Evolutionary conservation across 2,329 filamentous ascomycete species (phyloP), one percentile per base, ranked within the genome.

Genomic region (Juglanconis juglandina): DNA sequence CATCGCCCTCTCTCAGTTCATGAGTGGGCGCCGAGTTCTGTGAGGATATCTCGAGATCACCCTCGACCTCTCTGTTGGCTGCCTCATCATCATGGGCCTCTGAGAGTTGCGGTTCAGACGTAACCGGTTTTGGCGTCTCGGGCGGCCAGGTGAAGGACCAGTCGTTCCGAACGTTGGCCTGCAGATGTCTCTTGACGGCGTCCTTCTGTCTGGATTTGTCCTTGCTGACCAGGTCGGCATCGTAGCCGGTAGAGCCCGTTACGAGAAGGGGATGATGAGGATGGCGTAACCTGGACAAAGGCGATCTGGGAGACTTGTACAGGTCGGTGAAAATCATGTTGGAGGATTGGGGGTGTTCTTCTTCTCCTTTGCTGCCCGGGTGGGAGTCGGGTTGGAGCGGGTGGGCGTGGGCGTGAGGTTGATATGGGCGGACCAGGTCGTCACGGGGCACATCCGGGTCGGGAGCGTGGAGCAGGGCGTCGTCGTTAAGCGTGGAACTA

Each of bases 151-250:
- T 66, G 67, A 86, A 88, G 0, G 76, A 73, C 86, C 86, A 89
- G 67, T 87, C 85, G 63, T 78, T 79, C 63, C 79, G 81, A 46
- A 88, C 75, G 65, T 80, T 83, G 30, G 79, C 76, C 3, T 75
- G 72, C 1, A 89, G 73, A 65, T 81, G 83, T 54, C 76, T 80
- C 67, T 77, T 83, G 41, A 88, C 81, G 11, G 86, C 86, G 46
- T 86, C 83, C 68, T 87, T 88, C 66, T 87, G 83, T 73, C 81
- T 86, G 33, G 72, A 63, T 70, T 87, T 87, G 69, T 88, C 86
- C 67, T 78, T 81, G 69, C 82, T 87, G 53, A 86, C 72, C 5
- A 88, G 76, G 68, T 88, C 86, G 24, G 82, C 78, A 63, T 87
- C 82, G 66, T 85, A 82, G 66, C 86, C 76, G 63, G 70, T 63